Conservation (phyloP, 1,284 basidiomycete species). For the Moesziomyces aphidis region DNA sequence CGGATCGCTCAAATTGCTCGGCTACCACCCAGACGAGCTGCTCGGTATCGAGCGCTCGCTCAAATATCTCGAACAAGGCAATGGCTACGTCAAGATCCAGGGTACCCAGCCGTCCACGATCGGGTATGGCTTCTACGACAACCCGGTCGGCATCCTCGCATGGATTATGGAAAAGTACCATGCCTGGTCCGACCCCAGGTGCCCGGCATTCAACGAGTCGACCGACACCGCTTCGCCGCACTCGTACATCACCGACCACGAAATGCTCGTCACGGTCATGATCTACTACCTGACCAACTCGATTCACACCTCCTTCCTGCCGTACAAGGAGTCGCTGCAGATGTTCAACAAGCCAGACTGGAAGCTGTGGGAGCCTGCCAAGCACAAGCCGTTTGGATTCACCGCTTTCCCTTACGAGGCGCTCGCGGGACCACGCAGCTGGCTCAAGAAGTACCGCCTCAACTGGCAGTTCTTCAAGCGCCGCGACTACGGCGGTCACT, state of each 20-base stretch:
- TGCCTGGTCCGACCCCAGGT: constrained; percentile 53
- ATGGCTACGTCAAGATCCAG: constrained; percentile 32
- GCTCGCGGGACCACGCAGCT: constrained; percentile 35
- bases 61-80: constrained; percentile 29
- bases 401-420: constrained; percentile 49
- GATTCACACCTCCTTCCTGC: constrained; percentile 49
- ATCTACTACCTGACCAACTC: constrained; percentile 52
- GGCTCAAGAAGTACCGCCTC: constrained; percentile 33
- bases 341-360: constrained; percentile 28
- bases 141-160: constrained; percentile 30
- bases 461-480: constrained; percentile 44
- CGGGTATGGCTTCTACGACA: constrained; percentile 31
- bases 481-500: constrained; percentile 58
- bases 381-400: constrained; percentile 45
- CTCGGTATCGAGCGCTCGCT: constrained; percentile 24
- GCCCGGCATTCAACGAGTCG: constrained; percentile 44
- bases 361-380: constrained; percentile 21
- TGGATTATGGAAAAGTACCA: constrained; percentile 55
- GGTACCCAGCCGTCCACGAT: constrained; percentile 30
- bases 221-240: constrained; percentile 5
- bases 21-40: constrained; percentile 31
- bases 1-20: constrained; percentile 16
- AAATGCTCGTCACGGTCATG: constrained; percentile 45
- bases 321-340: constrained; percentile 42
- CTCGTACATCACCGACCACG: constrained; percentile 47